Percentiles rank a stretch among this genome's conserved stretches.
Conservation (phyloP, 2,329 filamentous ascomycete genomes). For the Ophiostoma fasciatum region DNA sequence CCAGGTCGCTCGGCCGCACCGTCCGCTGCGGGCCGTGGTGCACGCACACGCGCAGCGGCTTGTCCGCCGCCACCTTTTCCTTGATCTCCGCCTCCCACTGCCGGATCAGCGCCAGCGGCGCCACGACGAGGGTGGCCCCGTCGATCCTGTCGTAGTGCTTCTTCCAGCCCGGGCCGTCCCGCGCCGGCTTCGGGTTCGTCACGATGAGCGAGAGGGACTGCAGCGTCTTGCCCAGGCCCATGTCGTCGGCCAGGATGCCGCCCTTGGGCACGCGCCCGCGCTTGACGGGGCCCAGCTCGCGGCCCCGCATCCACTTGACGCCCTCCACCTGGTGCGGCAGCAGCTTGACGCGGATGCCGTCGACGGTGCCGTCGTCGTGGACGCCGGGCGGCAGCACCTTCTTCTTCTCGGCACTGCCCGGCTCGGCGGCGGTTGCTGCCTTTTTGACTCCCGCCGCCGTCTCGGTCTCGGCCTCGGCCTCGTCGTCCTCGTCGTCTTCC, state of each 20-base stretch:
- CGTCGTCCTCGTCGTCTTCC: slow-evolving; percentile 53
- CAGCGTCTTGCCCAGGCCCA: slow-evolving; percentile 93
- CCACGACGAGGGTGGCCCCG: slow-evolving; percentile 79
- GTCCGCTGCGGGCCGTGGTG: slow-evolving; percentile 82
- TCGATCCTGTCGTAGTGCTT: slow-evolving; percentile 55
- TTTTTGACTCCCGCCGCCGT: too few species aligned
- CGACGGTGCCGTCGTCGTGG: slow-evolving; percentile 39
- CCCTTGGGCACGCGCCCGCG: slow-evolving; percentile 73
- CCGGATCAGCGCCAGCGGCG: slow-evolving; percentile 83
- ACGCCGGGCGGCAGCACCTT: slow-evolving; percentile 19
- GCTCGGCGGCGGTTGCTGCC: too few species aligned
- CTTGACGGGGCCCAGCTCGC: slow-evolving; percentile 76
- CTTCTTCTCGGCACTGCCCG: slow-evolving; percentile 54
- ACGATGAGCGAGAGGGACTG: slow-evolving; percentile 85
- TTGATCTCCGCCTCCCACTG: slow-evolving; percentile 95
- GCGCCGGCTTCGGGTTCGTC: slow-evolving; percentile 56
- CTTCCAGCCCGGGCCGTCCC: slow-evolving; percentile 44
- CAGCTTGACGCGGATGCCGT: slow-evolving; percentile 75
- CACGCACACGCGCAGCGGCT: slow-evolving; percentile 65
- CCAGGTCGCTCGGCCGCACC: slow-evolving; percentile 62
- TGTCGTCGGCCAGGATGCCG: slow-evolving; percentile 90
- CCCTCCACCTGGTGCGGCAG: slow-evolving; percentile 89
- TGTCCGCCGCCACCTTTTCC: slow-evolving; percentile 53
- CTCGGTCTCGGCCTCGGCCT: slow-evolving; percentile 20
- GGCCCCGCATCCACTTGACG: slow-evolving; percentile 86